These are phyloP conservation scores for Daldinia eschscholtzii DNA, from an alignment of 2,329 filamentous ascomycete species.

Conservation along the genomic window DNA sequence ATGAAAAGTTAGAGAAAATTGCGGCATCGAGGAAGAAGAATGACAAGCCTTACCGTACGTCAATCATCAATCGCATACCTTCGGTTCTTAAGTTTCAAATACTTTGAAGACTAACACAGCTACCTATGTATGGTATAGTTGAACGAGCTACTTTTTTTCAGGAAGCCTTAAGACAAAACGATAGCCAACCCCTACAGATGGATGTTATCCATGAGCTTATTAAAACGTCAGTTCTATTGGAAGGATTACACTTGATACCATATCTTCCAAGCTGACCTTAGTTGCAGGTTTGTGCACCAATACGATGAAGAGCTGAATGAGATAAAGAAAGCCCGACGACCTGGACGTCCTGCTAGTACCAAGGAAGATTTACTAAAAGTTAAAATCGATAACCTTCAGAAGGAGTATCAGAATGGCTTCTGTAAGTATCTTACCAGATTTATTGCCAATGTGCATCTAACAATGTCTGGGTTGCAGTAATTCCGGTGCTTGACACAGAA, in stretches of 20 bases:
- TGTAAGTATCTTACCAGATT: constrained; percentile 63
- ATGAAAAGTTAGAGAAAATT: constrained; percentile 83
- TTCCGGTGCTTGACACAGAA: constrained; percentile 80
- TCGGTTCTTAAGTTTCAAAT: not conserved
- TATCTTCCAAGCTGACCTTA: constrained; percentile 43
- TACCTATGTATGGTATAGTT: constrained; percentile 60
- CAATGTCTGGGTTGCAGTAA: constrained; percentile 58
- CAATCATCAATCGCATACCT: constrained; percentile 6
- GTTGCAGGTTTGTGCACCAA: constrained; percentile 71
- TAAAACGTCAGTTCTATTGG: constrained; percentile 62
- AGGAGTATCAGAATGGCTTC: constrained; percentile 87
- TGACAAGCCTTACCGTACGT: constrained; percentile 79
- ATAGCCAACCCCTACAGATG: constrained; percentile 63
- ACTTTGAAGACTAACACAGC: constrained; percentile 10
- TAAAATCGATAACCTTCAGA: constrained; percentile 76
- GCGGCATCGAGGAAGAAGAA: constrained; percentile 77
- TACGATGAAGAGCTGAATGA: constrained; percentile 77
- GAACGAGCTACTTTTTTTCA: constrained; percentile 80
- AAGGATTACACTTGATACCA: constrained; percentile 1
- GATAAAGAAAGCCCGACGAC: constrained; percentile 76
- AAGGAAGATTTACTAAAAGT: constrained; percentile 83
- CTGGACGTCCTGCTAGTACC: constrained; percentile 82
- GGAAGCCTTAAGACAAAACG: constrained; percentile 68
- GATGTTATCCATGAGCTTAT: constrained; percentile 72
- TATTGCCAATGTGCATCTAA: constrained; percentile 35